Evolutionary conservation across 306 rosid genomes (phyloP).

Genomic region (Gillenia trifoliata): DNA sequence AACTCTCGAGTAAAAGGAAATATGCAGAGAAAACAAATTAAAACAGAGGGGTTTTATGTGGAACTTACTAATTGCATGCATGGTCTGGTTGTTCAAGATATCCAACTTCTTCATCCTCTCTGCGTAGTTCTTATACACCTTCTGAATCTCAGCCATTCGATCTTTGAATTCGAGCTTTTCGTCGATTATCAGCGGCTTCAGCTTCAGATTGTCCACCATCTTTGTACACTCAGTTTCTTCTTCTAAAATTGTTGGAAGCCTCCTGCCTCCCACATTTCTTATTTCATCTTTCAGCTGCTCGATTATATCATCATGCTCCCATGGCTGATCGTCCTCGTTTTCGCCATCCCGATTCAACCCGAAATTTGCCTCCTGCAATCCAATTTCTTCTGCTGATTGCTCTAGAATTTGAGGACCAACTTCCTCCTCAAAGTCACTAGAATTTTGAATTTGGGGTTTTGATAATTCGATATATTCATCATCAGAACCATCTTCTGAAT

Average conservation of each 20-base stretch:
- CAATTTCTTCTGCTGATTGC: constrained; percentile 22
- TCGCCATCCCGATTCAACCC: constrained; percentile 25
- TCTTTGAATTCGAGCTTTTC: constrained; percentile 51
- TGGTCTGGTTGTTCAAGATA: constrained; percentile 68
- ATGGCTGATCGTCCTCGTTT: constrained; percentile 32
- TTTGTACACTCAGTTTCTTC: constrained; percentile 41
- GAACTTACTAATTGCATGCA: constrained; percentile 76
- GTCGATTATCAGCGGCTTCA: constrained; percentile 46
- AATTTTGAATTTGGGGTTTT: constrained; percentile 25
- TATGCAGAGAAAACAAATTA: not conserved
- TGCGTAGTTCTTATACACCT: constrained; percentile 51
- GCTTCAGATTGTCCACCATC: constrained; percentile 25
- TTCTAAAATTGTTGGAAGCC: constrained; percentile 71
- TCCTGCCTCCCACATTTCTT: constrained; percentile 62
- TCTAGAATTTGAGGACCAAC: constrained; percentile 1
- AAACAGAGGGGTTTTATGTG: not conserved
- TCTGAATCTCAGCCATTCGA: constrained; percentile 54
- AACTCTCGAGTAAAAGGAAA: no score
- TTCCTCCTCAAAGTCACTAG: constrained; percentile 1
- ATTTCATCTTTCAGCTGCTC: constrained; percentile 69
- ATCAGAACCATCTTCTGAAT: not conserved
- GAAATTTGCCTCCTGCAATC: constrained; percentile 17
- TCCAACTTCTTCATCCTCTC: constrained; percentile 81
- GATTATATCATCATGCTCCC: constrained; percentile 73
- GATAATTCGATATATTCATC: constrained; percentile 45